Evolutionary conservation across 495 filamentous ascomycete species (phyloP).

Genomic region (Tuber umbilicatum): DNA sequence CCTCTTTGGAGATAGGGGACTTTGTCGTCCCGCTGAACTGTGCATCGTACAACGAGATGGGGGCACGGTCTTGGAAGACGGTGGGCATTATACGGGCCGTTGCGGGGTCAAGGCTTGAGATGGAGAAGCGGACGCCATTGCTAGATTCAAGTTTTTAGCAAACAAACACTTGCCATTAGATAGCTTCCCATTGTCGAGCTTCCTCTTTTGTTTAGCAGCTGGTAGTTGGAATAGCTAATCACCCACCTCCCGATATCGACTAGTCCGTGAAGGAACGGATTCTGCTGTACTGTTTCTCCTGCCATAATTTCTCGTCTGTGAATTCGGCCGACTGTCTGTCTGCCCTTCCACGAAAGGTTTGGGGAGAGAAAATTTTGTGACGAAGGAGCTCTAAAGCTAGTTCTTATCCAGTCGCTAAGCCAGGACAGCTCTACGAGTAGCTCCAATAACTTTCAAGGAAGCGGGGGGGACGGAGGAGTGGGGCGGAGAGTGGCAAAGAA

Average conservation of each 20-base stretch:
- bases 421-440: no score
- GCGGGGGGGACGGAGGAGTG: no score
- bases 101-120: conserved; percentile 67
- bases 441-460: neutral
- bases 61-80: conserved; percentile 67
- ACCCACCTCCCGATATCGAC: conserved; percentile 72
- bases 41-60: conserved; percentile 86
- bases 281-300: conserved; percentile 1
- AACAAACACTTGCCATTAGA: neutral
- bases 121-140: conserved; percentile 92
- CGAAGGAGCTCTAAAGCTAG: neutral
- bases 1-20: conserved; percentile 56
- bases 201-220: neutral
- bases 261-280: conserved; percentile 42
- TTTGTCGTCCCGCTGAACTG: conserved; percentile 46
- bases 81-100: conserved; percentile 66
- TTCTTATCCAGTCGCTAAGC: neutral
- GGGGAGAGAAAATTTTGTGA: neutral
- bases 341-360: neutral
- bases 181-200: neutral
- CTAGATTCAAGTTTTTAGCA: conserved; percentile 45
- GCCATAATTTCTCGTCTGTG: neutral
- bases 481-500: neutral
- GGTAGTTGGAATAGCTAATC: neutral
- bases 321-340: neutral